A percentile compares a stretch with the other conserved stretches of the same genome.
phyloP scores from a whole-genome alignment of 352 stramenopile genomes.

The Phytophthora capsici region DNA sequence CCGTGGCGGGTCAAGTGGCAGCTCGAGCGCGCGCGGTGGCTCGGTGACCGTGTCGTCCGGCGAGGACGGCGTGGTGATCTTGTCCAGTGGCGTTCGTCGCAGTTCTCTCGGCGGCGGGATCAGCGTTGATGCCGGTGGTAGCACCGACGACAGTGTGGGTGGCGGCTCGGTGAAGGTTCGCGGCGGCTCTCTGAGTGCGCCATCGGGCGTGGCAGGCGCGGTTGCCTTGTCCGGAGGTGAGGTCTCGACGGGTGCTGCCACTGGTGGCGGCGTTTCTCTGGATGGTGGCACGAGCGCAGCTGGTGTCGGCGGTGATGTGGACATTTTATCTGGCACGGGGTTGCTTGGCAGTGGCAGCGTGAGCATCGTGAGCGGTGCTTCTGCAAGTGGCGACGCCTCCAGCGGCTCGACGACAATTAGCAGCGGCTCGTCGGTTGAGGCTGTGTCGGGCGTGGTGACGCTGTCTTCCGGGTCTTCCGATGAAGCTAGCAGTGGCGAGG shows the following conservation, averaged over 20 bases:
- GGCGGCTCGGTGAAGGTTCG: neutral
- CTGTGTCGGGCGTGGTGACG: neutral
- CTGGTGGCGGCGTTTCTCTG: neutral
- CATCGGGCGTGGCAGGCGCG: neutral
- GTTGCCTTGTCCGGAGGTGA: neutral
- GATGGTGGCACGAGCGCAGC: conserved; percentile 1
- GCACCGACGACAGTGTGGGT: neutral
- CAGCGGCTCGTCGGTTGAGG: neutral
- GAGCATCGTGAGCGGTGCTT: neutral
- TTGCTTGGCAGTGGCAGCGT: neutral
- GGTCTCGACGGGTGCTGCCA: neutral
- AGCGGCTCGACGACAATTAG: neutral
- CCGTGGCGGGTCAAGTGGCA: conserved; percentile 1
- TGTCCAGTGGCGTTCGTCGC: neutral
- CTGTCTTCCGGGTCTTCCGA: neutral
- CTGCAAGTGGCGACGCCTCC: neutral
- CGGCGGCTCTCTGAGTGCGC: neutral
- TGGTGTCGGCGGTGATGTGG: neutral
- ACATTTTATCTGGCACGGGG: neutral
- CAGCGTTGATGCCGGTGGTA: neutral
- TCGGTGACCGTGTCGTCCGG: neutral
- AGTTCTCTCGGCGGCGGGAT: neutral
- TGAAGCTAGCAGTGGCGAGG: neutral
- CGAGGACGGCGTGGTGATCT: neutral
- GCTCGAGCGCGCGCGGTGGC: neutral